Percentiles rank a stretch among this genome's conserved stretches.
Conservation (phyloP, 2,329 filamentous ascomycete species). For the Calonectria henricotiae region DNA sequence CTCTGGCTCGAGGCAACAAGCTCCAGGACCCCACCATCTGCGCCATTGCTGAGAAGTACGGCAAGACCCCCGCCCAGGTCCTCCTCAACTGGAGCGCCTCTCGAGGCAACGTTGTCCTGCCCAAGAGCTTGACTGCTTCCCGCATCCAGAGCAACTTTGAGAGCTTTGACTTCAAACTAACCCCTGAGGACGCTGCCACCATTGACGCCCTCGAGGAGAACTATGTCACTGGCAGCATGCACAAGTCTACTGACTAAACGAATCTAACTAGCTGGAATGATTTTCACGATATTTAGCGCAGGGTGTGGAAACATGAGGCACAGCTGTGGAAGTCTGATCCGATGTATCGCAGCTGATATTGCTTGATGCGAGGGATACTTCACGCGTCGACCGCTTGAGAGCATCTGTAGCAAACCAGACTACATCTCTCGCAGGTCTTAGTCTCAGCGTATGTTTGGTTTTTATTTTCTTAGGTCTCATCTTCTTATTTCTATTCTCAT, state of each 20-base stretch:
- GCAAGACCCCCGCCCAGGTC: slow-evolving; percentile 81
- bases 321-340: slow-evolving; percentile 12
- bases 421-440: slow-evolving; percentile 32
- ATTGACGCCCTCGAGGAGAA: slow-evolving; percentile 80
- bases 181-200: slow-evolving; percentile 71
- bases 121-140: slow-evolving; percentile 79
- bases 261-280: slow-evolving; percentile 28
- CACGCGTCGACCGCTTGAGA: slow-evolving; percentile 37
- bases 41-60: slow-evolving; percentile 78
- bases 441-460: slow-evolving; percentile 16
- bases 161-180: slow-evolving; percentile 76
- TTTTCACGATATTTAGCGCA: slow-evolving; percentile 31
- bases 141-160: slow-evolving; percentile 79
- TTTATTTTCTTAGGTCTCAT: slow-evolving; percentile 24
- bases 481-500: slow-evolving; percentile 7
- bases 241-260: slow-evolving; percentile 60
- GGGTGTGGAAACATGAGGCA: slow-evolving; percentile 1
- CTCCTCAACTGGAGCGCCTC: slow-evolving; percentile 86
- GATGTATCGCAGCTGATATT: slow-evolving; percentile 38
- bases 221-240: slow-evolving; percentile 75
- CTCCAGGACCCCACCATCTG: slow-evolving; percentile 74
- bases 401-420: slow-evolving; percentile 26
- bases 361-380: slow-evolving; percentile 32
- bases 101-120: slow-evolving; percentile 80
- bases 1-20: slow-evolving; percentile 58